Evolutionary conservation across 306 rosid genomes (phyloP).

Genomic region (Prunus fruticosa): DNA sequence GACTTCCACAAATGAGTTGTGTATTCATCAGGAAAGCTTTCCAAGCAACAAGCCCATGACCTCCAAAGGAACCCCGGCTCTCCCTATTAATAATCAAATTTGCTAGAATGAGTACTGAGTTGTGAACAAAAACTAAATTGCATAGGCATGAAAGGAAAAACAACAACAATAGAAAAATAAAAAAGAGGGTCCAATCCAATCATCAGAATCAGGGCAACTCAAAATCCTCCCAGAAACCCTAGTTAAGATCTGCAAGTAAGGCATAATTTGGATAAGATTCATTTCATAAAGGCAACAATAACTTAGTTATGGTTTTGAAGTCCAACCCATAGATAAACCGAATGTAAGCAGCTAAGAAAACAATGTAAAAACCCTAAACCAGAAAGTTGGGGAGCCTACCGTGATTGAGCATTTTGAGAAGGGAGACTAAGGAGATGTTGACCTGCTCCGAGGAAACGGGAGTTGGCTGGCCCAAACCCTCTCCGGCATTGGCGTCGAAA

Average conservation of each 20-base stretch:
- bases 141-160: too few species aligned
- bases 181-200: background rate
- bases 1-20: conserved; percentile 86
- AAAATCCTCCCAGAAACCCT: background rate
- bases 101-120: too few species aligned
- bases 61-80: conserved; percentile 98
- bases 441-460: background rate
- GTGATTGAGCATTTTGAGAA: background rate
- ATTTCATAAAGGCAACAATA: too few species aligned
- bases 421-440: background rate
- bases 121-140: too few species aligned
- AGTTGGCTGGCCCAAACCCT: background rate
- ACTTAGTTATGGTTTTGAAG: background rate
- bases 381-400: background rate
- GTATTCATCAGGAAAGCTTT: conserved; percentile 86
- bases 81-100: conserved; percentile 43
- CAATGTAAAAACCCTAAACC: background rate
- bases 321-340: background rate
- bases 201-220: too few species aligned
- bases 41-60: conserved; percentile 98
- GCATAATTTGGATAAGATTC: background rate
- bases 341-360: too few species aligned
- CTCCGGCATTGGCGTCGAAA: background rate
- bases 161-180: too few species aligned
- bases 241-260: background rate